A percentile compares a stretch with the other conserved stretches of the same genome.
Conservation (phyloP, 225 moss, liverwort and hornwort genomes). For the Lunularia cruciata region DNA sequence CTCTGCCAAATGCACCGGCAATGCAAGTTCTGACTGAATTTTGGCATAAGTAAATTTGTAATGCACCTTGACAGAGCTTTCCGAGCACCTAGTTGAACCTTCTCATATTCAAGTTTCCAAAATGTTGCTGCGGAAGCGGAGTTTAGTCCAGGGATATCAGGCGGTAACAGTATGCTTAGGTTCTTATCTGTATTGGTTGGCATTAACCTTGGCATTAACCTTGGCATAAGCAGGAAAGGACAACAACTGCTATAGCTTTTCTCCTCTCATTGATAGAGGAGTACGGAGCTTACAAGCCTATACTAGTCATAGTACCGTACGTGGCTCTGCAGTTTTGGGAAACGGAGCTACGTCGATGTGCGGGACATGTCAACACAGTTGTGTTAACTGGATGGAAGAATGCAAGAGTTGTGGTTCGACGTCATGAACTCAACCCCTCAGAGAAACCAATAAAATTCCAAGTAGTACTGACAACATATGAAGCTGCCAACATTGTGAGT, state of each 20-base stretch:
- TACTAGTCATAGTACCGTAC: constrained; percentile 70
- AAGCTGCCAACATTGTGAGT: constrained; percentile 70
- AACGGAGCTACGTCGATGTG: constrained; percentile 62
- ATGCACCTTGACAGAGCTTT: too few species aligned
- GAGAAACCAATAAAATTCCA: constrained; percentile 57
- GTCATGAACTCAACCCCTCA: constrained; percentile 58
- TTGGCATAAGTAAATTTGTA: too few species aligned
- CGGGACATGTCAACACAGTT: constrained; percentile 69
- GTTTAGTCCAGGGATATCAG: too few species aligned
- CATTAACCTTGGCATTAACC: too few species aligned
- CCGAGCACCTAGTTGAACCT: too few species aligned
- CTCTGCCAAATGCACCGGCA: too few species aligned
- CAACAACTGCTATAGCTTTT: constrained; percentile 65
- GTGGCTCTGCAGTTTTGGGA: constrained; percentile 72
- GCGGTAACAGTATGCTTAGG: too few species aligned
- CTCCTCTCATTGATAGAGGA: constrained; percentile 78
- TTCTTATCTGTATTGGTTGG: too few species aligned
- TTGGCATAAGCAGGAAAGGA: constrained; percentile 88
- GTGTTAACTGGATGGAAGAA: constrained; percentile 65
- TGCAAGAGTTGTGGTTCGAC: constrained; percentile 66
- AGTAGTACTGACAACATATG: constrained; percentile 85
- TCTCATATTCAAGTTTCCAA: too few species aligned
- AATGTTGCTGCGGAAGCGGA: too few species aligned
- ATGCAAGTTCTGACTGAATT: too few species aligned
- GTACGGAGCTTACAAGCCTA: constrained; percentile 59